Conservation (phyloP, 257 asterid genomes). For the Solanum pennellii region DNA sequence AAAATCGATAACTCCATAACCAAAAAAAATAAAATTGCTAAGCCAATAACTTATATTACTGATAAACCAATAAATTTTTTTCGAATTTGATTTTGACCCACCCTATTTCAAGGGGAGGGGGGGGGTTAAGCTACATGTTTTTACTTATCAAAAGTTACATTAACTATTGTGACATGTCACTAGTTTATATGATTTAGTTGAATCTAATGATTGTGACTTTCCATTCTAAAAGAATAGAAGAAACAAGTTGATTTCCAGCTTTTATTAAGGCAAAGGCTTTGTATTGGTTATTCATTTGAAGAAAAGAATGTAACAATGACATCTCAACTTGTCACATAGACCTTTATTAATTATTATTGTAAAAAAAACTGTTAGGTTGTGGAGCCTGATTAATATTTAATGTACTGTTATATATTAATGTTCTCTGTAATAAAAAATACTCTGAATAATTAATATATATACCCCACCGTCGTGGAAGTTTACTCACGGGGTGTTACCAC, state of each 20-base stretch:
- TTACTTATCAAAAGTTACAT: background rate
- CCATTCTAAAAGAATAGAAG: background rate
- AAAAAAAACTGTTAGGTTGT: no score
- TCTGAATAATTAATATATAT: no score
- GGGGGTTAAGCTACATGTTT: background rate
- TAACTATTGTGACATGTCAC: background rate
- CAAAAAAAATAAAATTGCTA: no score
- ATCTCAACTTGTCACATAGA: background rate
- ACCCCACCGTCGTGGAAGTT: accelerated
- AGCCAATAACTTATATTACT: no score
- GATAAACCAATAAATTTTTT: no score
- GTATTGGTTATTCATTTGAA: background rate
- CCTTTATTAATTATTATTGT: background rate
- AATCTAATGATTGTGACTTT: background rate
- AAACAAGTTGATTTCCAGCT: background rate
- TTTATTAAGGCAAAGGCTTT: background rate
- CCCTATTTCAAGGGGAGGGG: background rate
- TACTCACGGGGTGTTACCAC: no score
- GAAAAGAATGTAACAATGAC: background rate
- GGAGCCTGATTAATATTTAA: no score
- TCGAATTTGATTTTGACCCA: no score
- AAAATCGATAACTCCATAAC: no score
- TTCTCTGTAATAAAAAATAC: accelerated
- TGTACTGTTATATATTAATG: no score
- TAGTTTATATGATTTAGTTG: background rate